These are phyloP conservation scores for Suhomyces choctaworum DNA, from an alignment of 1,139 yeast species.

Conservation along the genomic window DNA sequence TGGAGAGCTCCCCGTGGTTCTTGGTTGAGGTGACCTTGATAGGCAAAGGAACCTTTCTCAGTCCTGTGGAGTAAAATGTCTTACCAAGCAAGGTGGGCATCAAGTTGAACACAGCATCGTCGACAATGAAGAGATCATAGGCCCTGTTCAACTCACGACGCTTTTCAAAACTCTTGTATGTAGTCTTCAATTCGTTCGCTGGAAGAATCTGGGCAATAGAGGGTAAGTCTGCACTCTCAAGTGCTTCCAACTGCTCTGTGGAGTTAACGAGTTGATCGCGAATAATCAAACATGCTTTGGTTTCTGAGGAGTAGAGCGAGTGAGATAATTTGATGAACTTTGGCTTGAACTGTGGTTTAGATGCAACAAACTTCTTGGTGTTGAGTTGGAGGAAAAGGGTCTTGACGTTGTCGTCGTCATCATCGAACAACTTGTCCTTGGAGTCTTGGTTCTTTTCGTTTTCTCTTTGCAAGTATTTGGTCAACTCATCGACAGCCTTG, in stretches of 20 bases:
- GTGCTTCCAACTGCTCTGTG: constrained; percentile 58
- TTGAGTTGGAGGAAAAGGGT: constrained; percentile 61
- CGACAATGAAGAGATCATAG: constrained; percentile 77
- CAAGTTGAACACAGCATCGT: constrained; percentile 75
- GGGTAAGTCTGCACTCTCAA: constrained; percentile 56
- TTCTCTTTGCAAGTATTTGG: constrained; percentile 39
- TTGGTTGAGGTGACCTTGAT: constrained; percentile 49
- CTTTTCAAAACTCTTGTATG: constrained; percentile 67
- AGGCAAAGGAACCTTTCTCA: constrained; percentile 70
- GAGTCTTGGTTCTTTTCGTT: constrained; percentile 29
- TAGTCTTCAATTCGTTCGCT: constrained; percentile 60
- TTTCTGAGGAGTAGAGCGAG: constrained; percentile 45
- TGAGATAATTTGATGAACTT: constrained; percentile 57
- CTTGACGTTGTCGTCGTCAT: constrained; percentile 56
- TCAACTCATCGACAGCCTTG: constrained; percentile 56
- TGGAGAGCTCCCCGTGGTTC: constrained; percentile 47
- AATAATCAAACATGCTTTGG: constrained; percentile 68
- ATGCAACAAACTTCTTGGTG: constrained; percentile 61
- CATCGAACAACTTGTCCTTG: constrained; percentile 35
- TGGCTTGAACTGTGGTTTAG: constrained; percentile 72
- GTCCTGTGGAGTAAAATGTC: constrained; percentile 58
- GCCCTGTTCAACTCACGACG: constrained; percentile 62
- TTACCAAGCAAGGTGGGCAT: constrained; percentile 85
- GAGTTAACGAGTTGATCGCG: constrained; percentile 64
- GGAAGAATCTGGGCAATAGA: constrained; percentile 52